Conservation (phyloP, 2,329 filamentous ascomycete species). For the Hymenoscyphus repandus region DNA sequence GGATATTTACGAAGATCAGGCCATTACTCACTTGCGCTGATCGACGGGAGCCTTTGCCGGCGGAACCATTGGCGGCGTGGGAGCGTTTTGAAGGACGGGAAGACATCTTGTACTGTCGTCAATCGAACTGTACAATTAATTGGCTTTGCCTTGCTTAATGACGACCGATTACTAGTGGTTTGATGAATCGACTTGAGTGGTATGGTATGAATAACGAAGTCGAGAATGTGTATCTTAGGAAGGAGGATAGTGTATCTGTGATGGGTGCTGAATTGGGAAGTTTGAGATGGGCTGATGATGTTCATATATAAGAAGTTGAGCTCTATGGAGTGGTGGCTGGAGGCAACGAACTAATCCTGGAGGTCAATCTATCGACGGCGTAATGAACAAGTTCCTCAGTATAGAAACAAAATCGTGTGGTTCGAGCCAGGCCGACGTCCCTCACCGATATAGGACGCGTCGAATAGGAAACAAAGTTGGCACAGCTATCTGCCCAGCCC, state of each 20-base stretch:
- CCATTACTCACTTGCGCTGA: conserved; percentile 29
- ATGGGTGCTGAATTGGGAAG: background rate
- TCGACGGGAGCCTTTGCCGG: conserved; percentile 17
- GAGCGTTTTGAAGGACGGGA: conserved; percentile 16
- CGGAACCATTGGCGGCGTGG: conserved; percentile 17
- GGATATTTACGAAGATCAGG: conserved; percentile 26
- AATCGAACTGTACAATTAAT: too few species aligned
- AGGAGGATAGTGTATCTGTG: background rate
- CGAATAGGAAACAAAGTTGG: background rate
- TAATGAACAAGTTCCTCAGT: background rate
- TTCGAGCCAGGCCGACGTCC: background rate
- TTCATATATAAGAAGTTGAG: background rate
- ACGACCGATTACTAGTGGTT: too few species aligned
- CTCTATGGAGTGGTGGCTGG: background rate
- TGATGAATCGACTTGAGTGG: too few species aligned
- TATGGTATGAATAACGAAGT: background rate
- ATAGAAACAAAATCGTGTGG: background rate
- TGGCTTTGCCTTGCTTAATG: background rate
- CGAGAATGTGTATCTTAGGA: background rate
- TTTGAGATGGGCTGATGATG: background rate
- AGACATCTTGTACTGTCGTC: conserved; percentile 15
- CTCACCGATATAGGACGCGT: background rate
- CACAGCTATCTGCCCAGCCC: background rate
- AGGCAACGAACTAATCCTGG: background rate
- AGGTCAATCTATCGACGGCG: background rate